Base-by-base conservation (phyloP, 2,329 filamentous ascomycete species). In the Verticillium tricorpus region DNA sequence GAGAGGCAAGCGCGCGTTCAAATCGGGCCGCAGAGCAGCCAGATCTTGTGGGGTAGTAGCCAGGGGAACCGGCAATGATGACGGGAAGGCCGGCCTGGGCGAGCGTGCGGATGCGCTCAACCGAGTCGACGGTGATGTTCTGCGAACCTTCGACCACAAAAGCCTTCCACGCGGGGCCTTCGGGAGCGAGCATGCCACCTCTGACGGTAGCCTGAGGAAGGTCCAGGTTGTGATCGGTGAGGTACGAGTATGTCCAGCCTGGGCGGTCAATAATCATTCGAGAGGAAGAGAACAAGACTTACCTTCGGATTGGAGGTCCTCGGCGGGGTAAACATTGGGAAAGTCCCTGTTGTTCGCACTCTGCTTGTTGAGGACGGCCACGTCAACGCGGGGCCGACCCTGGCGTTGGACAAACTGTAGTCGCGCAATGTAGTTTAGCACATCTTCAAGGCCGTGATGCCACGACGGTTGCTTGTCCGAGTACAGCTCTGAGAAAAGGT, bases 231-330 rank as follows among this genome's bases (percentile, higher is more conserved):
- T 77, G 75, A 0, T 79, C 76, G 3, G 71, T 73, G 0, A 82
- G 68, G 62, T 82, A 82, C 12, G 76, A 74, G 62, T 80, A 81
- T 0, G 76, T 72, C 62, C 71, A 78, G 0, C 77, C 76, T 73
- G 59, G 8, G 14, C 15, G 37, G 37, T 40, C 37, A 40, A 12
- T 12, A 14, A 56, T 31, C 17, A 32, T 32, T 5, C 32, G 28
- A 56, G 22, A 11, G 4, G 14, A 55, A 12, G 14, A 15, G 4
- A 54, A 9, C 8, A n/a, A 3, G 15, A 7, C 9, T 39, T 22
- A 39, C 56, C 56, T 3, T 35, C 56, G 34, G 32, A 32, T 7
- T 31, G 19, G 2, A 58, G 35, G 22, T 58, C 56, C 1, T 15
- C 19, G 7, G n/a, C 19, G 9, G 19, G 56, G 35, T 58, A 58